Evolutionary conservation across 257 asterid genomes (phyloP), one percentile per base, ranked within the genome.

Genomic region (Solanum commersonii): DNA sequence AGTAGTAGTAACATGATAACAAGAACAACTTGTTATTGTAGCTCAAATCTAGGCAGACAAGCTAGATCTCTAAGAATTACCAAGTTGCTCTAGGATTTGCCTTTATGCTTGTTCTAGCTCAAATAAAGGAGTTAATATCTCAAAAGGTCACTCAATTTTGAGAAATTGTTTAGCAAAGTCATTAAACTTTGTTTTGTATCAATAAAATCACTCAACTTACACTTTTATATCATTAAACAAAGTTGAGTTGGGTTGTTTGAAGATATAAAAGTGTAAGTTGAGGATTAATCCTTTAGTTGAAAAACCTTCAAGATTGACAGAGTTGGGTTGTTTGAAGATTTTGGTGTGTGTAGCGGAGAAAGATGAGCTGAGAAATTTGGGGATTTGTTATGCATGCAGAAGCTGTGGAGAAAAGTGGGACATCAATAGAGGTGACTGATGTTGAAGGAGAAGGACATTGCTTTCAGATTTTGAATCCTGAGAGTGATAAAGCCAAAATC

Each of bases 401-500:
- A 49, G 85, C 14, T 34, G 46, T 88, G 67, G 42, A 88, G 37
- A 71, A 71, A 10, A 71, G 68, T 37, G 79, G 37, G 27, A 82
- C 71, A 86, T 40, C 31, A 38, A 89, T 87, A 15, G 49, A 89
- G 25, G 18, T 83, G 70, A 56, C 82, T 83, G 82, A 82, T 10
- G 65, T 87, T 86, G 73, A 86, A 86, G 86, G 87, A 86, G 91
- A 71, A 73, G 90, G 16, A 34, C 84, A 86, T 79, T 86, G 87
- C 56, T 88, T 86, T 34, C 84, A 86, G n/a, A 29, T 88, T 4
- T 79, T 40, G 74, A 25, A 63, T 37, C 68, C 73, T 44, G 60
- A 86, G 12, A 3, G 84, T 67, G 78, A 89, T 42, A 89, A 82
- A 37, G 68, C 86, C 8, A 89, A 12, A 37, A 15, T 70, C 4